Evolutionary conservation across 176 grass and related monocot species (phyloP), one percentile per base, ranked within the genome.

Genomic region (Puya raimondii): DNA sequence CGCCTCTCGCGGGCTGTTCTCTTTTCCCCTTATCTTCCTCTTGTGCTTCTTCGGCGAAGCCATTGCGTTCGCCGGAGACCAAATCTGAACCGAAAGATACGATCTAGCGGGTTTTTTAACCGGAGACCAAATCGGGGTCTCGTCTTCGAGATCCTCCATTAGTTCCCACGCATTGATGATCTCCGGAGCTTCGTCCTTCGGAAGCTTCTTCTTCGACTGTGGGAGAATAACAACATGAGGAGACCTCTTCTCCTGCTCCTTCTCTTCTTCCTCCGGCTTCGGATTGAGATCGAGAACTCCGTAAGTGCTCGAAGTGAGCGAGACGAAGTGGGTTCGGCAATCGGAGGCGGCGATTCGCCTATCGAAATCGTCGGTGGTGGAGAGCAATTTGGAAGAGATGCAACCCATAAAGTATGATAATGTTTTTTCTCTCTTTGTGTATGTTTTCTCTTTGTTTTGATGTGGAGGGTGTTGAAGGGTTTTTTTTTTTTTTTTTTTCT

Each of bases 101-200:
- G 76, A 80, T 74, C 77, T 87, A 61, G 73, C 68, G 22, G 76
- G 64, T 79, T 84, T 99, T 69, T 99, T 92, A 20, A 77, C 63
- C 42, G 94, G 89, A 49, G 89, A 93, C 51, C 73, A 78, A 17
- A 69, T 78, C 1, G 72, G 64, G 10, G 56, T 68, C 1, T 76
- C 80, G 48, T 90, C 89, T 69, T 87, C 84, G 20, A 99, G 87
- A 42, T 86, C 94, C 17, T 79, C 89, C 94, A 99, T 99, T 49
- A 99, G 82, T 81, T 99, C 87, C 84, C 89, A 89, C 42, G 87
- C 75, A 65, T 99, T 89, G 78, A 99, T 93, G 68, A 99, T 87
- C 80, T 99, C 94, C 12, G 86, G 54, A 2, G 71, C 78, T n/a
- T 78, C 20, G 12, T 91, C 87, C 64, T 71, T 71, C 50, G 56